A percentile compares a stretch with the other conserved stretches of the same genome.
Evolutionary conservation across 306 rosid genomes (phyloP).

Genomic region (Ormosia semicastrata): DNA sequence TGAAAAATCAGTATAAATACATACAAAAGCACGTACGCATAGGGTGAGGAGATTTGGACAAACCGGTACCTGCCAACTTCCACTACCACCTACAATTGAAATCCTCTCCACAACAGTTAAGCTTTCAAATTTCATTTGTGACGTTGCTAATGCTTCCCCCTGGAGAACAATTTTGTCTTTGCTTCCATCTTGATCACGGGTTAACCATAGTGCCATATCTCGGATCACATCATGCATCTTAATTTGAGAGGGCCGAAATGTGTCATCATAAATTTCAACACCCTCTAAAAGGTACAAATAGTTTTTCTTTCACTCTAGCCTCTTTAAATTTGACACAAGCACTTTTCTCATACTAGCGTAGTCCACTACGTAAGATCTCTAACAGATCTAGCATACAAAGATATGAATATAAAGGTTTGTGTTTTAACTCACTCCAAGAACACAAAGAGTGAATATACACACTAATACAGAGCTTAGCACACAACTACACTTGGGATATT

Average conservation of each 20-base stretch:
- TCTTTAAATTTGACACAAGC: too few relatives aligned
- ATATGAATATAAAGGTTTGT: too few relatives aligned
- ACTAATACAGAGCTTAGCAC: too few relatives aligned
- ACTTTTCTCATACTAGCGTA: too few relatives aligned
- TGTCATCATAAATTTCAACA: rapidly evolving
- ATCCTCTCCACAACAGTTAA: constrained; percentile 15
- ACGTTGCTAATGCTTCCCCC: neutral
- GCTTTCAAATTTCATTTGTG: neutral
- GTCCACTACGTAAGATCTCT: too few relatives aligned
- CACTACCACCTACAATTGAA: neutral
- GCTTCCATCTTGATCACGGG: neutral
- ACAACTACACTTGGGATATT: too few relatives aligned
- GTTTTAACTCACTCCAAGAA: too few relatives aligned
- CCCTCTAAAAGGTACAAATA: neutral
- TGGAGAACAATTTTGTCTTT: neutral
- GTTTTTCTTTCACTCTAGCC: too few relatives aligned
- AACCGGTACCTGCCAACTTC: neutral
- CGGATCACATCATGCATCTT: constrained; percentile 25
- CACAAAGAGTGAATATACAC: too few relatives aligned
- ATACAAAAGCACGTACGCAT: rapidly evolving
- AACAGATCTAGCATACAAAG: too few relatives aligned
- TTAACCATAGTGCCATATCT: constrained; percentile 25
- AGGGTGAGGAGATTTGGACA: constrained; percentile 24
- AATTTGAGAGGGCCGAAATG: neutral
- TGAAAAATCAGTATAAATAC: neutral